Evolutionary conservation across 1,284 basidiomycete genomes (phyloP), one percentile per base, ranked within the genome.

Genomic region (Apiotrichum gracile): DNA sequence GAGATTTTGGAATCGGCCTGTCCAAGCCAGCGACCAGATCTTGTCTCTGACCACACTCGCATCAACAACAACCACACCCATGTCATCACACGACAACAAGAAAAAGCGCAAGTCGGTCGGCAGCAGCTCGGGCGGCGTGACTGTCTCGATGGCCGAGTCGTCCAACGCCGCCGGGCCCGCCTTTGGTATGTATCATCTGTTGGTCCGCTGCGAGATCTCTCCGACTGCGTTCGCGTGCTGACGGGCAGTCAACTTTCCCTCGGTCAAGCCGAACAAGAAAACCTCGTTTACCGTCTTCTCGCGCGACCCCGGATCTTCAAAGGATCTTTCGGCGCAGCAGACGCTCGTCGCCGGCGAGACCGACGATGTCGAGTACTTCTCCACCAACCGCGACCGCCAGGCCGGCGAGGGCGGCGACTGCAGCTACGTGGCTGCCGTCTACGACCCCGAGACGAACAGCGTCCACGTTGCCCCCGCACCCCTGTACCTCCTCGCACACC

Each of bases 401-500:
- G 77, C 71, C 14, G 79, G 80, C 39, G 72, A 78, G 52, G 87
- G 68, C 4, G 51, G 84, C 19, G 81, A 61, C 42, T 68, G 58
- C 54, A 60, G 63, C 60, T 78, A 78, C 57, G 57, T 78, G 19
- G 65, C 78, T 9, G 78, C 73, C 2, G 52, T 78, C 13, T 77
- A 75, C 67, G 85, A 91, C 73, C 87, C 85, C 49, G 79, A 80
- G 41, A 88, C 85, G 21, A 82, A 83, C 39, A 80, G 79, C 10
- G 77, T 91, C 37, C 82, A 79, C 9, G 72, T 93, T 17, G 63
- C 69, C 19, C 82, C 87, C 17, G 79, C 83, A 1, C 80, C 87
- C 0, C 80, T 91, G 6, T 85, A 91, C 67, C 79, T 91, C 52
- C 74, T 94, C 25, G 79, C 82, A 2, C 85, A 86, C 43, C 82